Evolutionary conservation across 495 filamentous ascomycete species (phyloP).

Genomic region (Aspergillus sclerotioniger): DNA sequence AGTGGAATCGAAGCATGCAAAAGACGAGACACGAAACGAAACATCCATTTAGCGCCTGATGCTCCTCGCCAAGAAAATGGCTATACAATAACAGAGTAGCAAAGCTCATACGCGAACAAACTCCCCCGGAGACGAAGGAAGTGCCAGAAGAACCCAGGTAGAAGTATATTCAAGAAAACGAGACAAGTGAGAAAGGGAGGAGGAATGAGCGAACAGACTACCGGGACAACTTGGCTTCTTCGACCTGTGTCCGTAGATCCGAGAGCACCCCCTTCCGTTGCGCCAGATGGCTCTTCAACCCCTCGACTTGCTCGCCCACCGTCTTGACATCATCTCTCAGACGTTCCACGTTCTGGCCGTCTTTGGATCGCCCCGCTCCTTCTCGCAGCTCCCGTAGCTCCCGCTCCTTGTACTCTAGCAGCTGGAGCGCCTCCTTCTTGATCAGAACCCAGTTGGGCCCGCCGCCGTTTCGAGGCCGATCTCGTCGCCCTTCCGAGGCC

Average conservation of each 20-base stretch:
- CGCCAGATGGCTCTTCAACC: conserved; percentile 49
- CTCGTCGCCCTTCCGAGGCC: conserved; percentile 55
- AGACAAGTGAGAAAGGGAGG: conserved; percentile 1
- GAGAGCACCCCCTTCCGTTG: conserved; percentile 42
- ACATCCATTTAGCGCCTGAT: conserved; percentile 37
- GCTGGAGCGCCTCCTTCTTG: conserved; percentile 87
- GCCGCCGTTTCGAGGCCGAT: conserved; percentile 55
- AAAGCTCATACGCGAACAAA: conserved; percentile 19
- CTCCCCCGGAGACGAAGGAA: conserved; percentile 10
- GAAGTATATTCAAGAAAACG: conserved; percentile 10
- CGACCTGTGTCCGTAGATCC: conserved; percentile 46
- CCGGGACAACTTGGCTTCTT: conserved; percentile 43
- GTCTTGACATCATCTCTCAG: conserved; percentile 45
- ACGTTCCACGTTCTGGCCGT: conserved; percentile 42
- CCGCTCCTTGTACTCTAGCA: conserved; percentile 61
- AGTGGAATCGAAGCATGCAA: background rate
- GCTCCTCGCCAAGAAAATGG: conserved; percentile 36
- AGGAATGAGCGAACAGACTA: conserved; percentile 21
- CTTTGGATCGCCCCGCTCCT: conserved; percentile 44
- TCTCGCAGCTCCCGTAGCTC: conserved; percentile 47
- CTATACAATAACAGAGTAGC: conserved; percentile 28
- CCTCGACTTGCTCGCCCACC: conserved; percentile 53
- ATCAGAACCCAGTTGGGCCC: conserved; percentile 66
- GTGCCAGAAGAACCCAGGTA: conserved; percentile 7
- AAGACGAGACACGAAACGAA: conserved; percentile 12